phyloP scores from a whole-genome alignment of 495 filamentous ascomycete species.

The Lasiosphaeria miniovina region DNA sequence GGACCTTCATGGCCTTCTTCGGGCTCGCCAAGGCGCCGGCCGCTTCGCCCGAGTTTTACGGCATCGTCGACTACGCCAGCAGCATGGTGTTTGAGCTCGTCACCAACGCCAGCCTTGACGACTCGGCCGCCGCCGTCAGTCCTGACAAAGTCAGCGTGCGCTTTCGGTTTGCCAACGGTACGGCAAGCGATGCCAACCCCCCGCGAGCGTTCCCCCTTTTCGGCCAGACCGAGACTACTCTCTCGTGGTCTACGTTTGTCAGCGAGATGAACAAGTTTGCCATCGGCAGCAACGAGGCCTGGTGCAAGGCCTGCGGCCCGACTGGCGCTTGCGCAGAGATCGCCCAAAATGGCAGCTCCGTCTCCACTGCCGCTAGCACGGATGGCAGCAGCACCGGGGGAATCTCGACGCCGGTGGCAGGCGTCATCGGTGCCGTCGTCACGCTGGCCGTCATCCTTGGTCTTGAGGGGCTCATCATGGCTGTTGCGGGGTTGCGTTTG shows the following conservation, averaged over 20 bases:
- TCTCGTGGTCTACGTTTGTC: constrained; percentile 64
- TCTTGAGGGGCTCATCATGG: constrained; percentile 39
- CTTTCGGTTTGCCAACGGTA: constrained; percentile 76
- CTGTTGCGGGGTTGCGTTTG: constrained; percentile 33
- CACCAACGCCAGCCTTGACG: constrained; percentile 49
- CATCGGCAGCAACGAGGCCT: constrained; percentile 55
- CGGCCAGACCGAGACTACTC: constrained; percentile 46
- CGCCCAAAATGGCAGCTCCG: constrained; percentile 9
- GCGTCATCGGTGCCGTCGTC: constrained; percentile 50
- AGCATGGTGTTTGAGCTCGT: constrained; percentile 74
- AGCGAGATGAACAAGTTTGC: constrained; percentile 58
- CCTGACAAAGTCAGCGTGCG: constrained; percentile 63
- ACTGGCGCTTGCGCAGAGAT: constrained; percentile 56
- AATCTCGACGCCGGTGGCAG: constrained; percentile 50
- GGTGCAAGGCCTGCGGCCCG: constrained; percentile 68
- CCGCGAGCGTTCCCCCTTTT: constrained; percentile 66
- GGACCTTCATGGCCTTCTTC: constrained; percentile 71
- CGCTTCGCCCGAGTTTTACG: constrained; percentile 60
- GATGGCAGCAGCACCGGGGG: constrained; percentile 8
- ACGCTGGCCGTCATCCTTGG: constrained; percentile 44
- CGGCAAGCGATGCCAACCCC: constrained; percentile 44
- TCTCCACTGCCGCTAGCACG: constrained; percentile 6
- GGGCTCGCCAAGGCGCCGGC: constrained; percentile 60
- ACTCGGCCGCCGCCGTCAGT: constrained; percentile 23
- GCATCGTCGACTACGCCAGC: constrained; percentile 65